Base-by-base conservation (phyloP, 2,329 filamentous ascomycete species). In the Elsinoe necatrix region DNA sequence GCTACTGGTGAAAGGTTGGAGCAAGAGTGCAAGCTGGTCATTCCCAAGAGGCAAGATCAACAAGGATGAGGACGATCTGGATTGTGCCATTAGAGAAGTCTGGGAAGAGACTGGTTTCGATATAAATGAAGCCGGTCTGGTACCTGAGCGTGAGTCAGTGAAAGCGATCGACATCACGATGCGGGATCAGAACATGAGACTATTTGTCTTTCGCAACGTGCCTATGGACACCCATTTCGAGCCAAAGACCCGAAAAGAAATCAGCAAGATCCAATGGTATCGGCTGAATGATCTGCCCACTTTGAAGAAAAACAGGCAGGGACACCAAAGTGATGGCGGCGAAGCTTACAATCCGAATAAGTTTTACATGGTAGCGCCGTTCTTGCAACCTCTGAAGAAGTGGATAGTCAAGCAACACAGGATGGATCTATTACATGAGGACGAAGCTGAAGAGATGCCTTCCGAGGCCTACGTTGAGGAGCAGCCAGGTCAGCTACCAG, bases 41-140 rank as follows among this genome's bases (percentile, higher is more conserved):
- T 98, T 98, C 58, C 93, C 93, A 0, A 78, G 92, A 52, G 95
- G 93, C 37, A 98, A 98, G 74, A 97, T 98, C 73, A 96, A 96
- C 76, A 95, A 95, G 72, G 89, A 95, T 65, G 93, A 98, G 71
- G 84, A 88, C 59, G 92, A 98, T 66, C 73, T 97, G 57, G 90
- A 93, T 67, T 98, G 95, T 70, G 93, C 95, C 21, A 80, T 96
- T 54, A 83, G 93, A 54, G 93, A 98, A 67, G 92, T 95, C 3
- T 93, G 91, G 67, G 93, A 98, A 70, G 93, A 98, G 74, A 98
- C 93, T 0, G 93, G 93, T 1, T 89, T 88, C 64, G 89, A 98
- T 68, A 77, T 95, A 54, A 79, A 78, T 29, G 79, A 79, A 31
- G 86, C 91, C 21, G 88, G 87, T 2, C 73, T 97, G 43, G 84